Evolutionary conservation across 495 filamentous ascomycete genomes (phyloP), one percentile per base, ranked within the genome.

Genomic region (Evansstolkia leycettana): DNA sequence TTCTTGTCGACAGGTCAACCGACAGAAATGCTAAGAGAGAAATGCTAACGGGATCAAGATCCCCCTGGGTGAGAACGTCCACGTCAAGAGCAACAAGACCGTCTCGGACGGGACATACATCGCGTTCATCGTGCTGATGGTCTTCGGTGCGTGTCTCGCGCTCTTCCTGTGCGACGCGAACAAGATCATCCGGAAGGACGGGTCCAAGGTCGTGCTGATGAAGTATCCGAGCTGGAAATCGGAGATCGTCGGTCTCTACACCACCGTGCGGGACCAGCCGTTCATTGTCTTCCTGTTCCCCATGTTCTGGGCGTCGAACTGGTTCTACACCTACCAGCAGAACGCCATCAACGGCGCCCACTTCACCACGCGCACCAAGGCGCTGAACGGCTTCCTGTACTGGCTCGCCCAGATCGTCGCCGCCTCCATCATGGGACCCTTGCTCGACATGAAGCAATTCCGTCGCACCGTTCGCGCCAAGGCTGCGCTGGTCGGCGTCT

Each of bases 61-160:
- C 34, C 82, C 82, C 11, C 78, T 93, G 17, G 84, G 73, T 14
- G 75, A 87, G 52, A 89, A 88, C 56, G 70, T 88, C 49, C 64
- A 88, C 57, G 68, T 47, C 5, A 64, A 67, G 37, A 69, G 61
- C 28, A 59, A 65, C 11, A 82, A 92, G 39, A 80, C 65, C 26
- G n/a, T n/a, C n/a, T n/a, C n/a, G n/a, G 78, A 88, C 54, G 86
- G 86, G 31, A 95, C 88, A 31, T 96, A 94, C 48, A 69, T 88
- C 37, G 89, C 78, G 31, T 93, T 96, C 68, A 73, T 94, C 29
- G 75, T 94, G 35, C 75, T 94, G 34, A 94, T 90, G 75, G 58
- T 80, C n/a, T 23, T 68, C 29, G 89, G 89, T 34, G 85, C 84
- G 34, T 40, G 70, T 23, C 67, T 94, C 1, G 75, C 82, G 13